Evolutionary conservation across 1,139 yeast genomes (phyloP).

Genomic region (Blastobotrys ciferrii): DNA sequence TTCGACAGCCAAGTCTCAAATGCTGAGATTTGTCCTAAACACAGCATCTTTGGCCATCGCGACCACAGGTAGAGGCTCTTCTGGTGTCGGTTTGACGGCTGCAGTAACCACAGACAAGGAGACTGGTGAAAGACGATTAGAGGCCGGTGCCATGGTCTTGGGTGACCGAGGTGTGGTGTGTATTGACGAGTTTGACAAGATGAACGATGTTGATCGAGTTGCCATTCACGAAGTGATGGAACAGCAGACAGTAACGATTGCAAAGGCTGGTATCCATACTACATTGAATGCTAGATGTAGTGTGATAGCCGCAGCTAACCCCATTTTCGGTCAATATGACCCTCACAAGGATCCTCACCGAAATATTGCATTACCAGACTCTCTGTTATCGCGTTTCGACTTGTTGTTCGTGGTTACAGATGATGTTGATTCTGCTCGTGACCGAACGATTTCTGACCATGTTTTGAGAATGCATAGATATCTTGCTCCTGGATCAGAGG

Average conservation of each 20-base stretch:
- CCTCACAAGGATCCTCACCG: conserved; percentile 95
- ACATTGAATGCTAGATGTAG: conserved; percentile 96
- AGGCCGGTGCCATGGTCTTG: conserved; percentile 99
- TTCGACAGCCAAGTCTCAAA: conserved; percentile 95
- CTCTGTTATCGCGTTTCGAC: conserved; percentile 94
- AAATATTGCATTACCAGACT: conserved; percentile 95
- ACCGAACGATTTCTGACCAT: conserved; percentile 88
- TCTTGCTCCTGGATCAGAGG: conserved; percentile 82
- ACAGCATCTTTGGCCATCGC: conserved; percentile 96
- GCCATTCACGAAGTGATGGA: conserved; percentile 99
- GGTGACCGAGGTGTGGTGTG: conserved; percentile 98
- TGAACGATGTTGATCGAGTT: conserved; percentile 95
- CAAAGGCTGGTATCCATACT: conserved; percentile 98
- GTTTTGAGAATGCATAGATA: conserved; percentile 92
- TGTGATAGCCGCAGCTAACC: conserved; percentile 98
- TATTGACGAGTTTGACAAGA: conserved; percentile 97
- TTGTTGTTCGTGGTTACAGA: conserved; percentile 93
- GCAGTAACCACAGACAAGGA: conserved; percentile 96
- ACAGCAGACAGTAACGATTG: conserved; percentile 97
- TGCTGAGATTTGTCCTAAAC: conserved; percentile 87
- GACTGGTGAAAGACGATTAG: conserved; percentile 93
- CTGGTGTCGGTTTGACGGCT: conserved; percentile 99
- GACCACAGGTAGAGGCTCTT: conserved; percentile 98
- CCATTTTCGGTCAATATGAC: conserved; percentile 95
- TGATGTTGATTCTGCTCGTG: conserved; percentile 82